Conservation (phyloP, 306 rosid genomes). For the Citrullus amarus region DNA sequence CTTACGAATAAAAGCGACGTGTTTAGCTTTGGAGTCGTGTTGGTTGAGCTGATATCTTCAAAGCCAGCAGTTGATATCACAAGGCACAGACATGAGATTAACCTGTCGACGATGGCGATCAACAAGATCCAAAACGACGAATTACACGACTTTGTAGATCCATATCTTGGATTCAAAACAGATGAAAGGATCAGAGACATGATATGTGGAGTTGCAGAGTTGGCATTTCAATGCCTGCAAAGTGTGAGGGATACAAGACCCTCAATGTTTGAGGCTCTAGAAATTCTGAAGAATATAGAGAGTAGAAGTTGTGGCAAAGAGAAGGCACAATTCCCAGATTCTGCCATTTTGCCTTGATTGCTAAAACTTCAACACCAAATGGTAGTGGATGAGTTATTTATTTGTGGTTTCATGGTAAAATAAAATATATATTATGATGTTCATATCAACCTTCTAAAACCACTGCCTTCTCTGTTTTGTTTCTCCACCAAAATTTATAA, state of each 20-base stretch:
- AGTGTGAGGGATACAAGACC: conserved; percentile 56
- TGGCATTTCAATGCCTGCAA: conserved; percentile 74
- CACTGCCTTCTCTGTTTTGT: no score
- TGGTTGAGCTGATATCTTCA: conserved; percentile 69
- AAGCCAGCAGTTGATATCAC: conserved; percentile 77
- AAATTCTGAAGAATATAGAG: conserved; percentile 35
- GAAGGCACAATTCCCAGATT: conserved; percentile 38
- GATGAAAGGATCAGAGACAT: conserved; percentile 38
- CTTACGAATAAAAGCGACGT: conserved; percentile 73
- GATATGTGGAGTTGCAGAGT: conserved; percentile 59
- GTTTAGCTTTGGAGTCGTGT: conserved; percentile 77
- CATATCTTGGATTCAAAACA: conserved; percentile 38
- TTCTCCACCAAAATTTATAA: no score
- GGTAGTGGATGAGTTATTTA: conserved; percentile 22
- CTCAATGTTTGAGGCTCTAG: conserved; percentile 40
- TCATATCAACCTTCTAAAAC: not conserved
- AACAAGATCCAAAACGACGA: conserved; percentile 51
- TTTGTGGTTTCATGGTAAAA: not conserved
- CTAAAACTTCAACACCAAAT: conserved; percentile 40
- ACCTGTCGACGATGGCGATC: conserved; percentile 62
- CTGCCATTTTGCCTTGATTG: conserved; percentile 1
- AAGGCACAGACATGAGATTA: conserved; percentile 67
- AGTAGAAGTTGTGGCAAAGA: conserved; percentile 22
- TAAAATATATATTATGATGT: not conserved
- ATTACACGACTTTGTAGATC: conserved; percentile 54